phyloP scores from a whole-genome alignment of 2,329 filamentous ascomycete genomes.

The Verticillium zaregamsianum region DNA sequence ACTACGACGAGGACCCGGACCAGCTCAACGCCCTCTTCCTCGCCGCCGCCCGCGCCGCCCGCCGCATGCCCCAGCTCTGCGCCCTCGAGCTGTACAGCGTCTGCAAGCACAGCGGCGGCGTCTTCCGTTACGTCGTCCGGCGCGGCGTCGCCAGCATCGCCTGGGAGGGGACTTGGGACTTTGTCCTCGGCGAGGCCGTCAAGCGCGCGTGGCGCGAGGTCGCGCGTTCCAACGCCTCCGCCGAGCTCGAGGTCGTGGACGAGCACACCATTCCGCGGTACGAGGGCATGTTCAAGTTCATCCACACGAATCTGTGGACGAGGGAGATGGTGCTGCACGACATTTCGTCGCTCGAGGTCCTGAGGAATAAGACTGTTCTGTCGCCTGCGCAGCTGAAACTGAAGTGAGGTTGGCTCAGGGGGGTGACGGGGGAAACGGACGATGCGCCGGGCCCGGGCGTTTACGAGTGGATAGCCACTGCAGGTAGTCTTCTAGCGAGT shows the following conservation, averaged over 20 bases:
- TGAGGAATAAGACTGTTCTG: conserved; percentile 6
- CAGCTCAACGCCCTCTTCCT: conserved; percentile 17
- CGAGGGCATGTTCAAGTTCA: conserved; percentile 11
- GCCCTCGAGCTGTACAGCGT: conserved; percentile 22
- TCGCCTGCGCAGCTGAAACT: not conserved
- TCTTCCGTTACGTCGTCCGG: conserved; percentile 20
- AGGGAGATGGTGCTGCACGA: conserved; percentile 16
- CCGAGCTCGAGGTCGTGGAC: not conserved
- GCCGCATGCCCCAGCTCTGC: conserved; percentile 19
- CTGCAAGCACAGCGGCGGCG: conserved; percentile 15
- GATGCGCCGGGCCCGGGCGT: no score
- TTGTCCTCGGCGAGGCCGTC: not conserved
- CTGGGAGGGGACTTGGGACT: not conserved
- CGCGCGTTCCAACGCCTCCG: not conserved
- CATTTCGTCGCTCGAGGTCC: conserved; percentile 8
- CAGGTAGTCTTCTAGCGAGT: no score
- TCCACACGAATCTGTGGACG: conserved; percentile 14
- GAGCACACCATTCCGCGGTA: conserved; percentile 1
- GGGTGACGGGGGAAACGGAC: no score
- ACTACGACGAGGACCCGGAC: conserved; percentile 12
- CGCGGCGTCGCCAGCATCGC: not conserved
- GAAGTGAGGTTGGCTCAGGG: not conserved
- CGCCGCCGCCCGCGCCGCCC: conserved; percentile 15
- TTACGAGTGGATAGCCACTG: no score
- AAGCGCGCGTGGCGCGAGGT: not conserved